phyloP scores from a whole-genome alignment of 75 land plant species.

The Selaginella moellendorffii region DNA sequence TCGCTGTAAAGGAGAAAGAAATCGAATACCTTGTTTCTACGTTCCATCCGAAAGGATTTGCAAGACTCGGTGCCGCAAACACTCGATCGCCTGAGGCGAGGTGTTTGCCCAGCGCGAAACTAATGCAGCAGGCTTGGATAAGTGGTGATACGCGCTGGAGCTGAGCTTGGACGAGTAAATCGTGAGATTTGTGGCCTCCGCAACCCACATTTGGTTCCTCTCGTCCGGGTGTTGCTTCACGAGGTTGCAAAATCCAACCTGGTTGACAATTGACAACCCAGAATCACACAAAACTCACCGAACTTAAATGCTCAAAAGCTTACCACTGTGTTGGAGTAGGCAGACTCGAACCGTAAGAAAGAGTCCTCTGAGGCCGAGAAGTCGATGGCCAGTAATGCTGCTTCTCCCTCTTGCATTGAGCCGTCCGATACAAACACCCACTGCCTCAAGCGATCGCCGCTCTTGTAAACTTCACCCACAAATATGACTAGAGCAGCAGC shows the following conservation, averaged over 20 bases:
- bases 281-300: neutral
- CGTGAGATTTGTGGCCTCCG: constrained; percentile 51
- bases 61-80: too few species aligned
- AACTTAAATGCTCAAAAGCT: constrained; percentile 14
- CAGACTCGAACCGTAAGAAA: constrained; percentile 26
- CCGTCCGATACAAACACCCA: constrained; percentile 74
- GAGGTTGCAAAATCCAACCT: constrained; percentile 63
- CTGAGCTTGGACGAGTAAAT: constrained; percentile 27
- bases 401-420: constrained; percentile 17
- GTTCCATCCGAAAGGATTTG: too few species aligned
- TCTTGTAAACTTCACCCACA: constrained; percentile 46
- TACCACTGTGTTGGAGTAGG: constrained; percentile 42
- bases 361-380: constrained; percentile 32
- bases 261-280: neutral
- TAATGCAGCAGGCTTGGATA: constrained; percentile 32
- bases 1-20: too few species aligned
- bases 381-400: constrained; percentile 45
- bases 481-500: constrained; percentile 42
- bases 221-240: constrained; percentile 48
- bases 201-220: constrained; percentile 52
- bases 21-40: too few species aligned
- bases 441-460: constrained; percentile 39
- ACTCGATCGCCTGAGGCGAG: constrained; percentile 33
- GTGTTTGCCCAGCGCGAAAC: constrained; percentile 34
- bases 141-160: constrained; percentile 19